phyloP scores from a whole-genome alignment of 2,329 filamentous ascomycete species.

The Talaromyces sp. region DNA sequence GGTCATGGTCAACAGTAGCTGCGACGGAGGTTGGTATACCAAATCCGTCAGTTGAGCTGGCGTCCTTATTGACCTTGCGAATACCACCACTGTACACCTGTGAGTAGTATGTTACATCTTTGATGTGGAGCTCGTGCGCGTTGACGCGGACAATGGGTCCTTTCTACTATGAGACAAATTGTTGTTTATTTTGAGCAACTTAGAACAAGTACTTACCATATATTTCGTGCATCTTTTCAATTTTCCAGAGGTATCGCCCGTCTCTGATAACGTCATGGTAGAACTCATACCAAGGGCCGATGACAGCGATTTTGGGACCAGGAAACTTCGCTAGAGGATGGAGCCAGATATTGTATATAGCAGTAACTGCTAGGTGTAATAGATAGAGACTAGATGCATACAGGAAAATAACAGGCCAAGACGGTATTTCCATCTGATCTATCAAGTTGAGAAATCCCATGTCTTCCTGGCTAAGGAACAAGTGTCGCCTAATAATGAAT shows the following conservation, averaged over 20 bases:
- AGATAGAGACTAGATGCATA: neutral
- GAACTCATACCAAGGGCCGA: constrained; percentile 32
- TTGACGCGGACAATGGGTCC: constrained; percentile 30
- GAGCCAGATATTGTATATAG: constrained; percentile 26
- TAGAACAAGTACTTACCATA: constrained; percentile 27
- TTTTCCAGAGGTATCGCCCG: constrained; percentile 34
- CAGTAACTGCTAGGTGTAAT: neutral
- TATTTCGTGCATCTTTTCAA: constrained; percentile 33
- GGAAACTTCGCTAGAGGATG: constrained; percentile 32
- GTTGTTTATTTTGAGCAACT: neutral
- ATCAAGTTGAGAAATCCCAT: neutral
- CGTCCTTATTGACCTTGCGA: neutral
- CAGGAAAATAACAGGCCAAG: neutral
- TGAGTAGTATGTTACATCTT: neutral
- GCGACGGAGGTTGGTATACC: neutral
- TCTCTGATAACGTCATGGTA: constrained; percentile 34
- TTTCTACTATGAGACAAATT: constrained; percentile 15
- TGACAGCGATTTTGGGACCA: constrained; percentile 32
- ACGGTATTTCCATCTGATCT: neutral
- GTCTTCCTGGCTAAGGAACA: neutral
- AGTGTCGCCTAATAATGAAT: neutral
- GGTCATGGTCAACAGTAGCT: neutral
- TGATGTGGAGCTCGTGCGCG: constrained; percentile 28
- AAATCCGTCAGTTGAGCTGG: neutral
- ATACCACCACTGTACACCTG: neutral